Evolutionary conservation across 352 stramenopile species (phyloP), one percentile per base, ranked within the genome.

Genomic region (Pythium oligandrum): DNA sequence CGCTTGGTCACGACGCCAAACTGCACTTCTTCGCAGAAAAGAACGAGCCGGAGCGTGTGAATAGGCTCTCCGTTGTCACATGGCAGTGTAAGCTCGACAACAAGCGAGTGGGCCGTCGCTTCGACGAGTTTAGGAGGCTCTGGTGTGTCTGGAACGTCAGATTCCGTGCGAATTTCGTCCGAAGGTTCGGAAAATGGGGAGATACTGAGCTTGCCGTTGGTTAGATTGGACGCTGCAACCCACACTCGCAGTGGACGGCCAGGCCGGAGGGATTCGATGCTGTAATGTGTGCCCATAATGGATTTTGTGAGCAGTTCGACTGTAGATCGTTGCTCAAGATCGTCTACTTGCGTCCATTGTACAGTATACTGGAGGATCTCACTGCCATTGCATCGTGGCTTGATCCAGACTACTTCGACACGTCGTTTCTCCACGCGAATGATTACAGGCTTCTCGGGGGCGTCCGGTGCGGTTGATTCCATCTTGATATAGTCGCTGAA

Each of bases 401-500:
- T 84, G 30, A 53, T 43, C 80, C 81, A 91, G 33, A 63, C 50
- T 4, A 88, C 51, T 1, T 75, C 57, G 2, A 75, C 42, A 34
- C 78, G 52, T 0, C 71, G 67, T 39, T 80, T 75, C 2, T 67
- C 52, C 11, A 91, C 50, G 4, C 54, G 53, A 6, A 55, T 9
- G 44, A 89, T 59, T 5, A 57, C 52, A 17, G 78, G 78, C 35
- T 60, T 51, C 1, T 12, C 37, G 5, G 81, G 81, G 7, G 77
- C 55, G 32, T 91, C 76, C 0, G 78, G 76, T 0, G 66, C 78
- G 11, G 61, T 83, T 26, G 71, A 75, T 44, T 83, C 63, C 73
- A 86, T 91, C 44, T 84, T 84, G 47, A 89, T 61, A 35, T 88
- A 91, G 54, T 88, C 78, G 12, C 73, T 87, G 42, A 80, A 55